Conservation (phyloP, 2,329 filamentous ascomycete species). For the Scedosporium minutisporum region DNA sequence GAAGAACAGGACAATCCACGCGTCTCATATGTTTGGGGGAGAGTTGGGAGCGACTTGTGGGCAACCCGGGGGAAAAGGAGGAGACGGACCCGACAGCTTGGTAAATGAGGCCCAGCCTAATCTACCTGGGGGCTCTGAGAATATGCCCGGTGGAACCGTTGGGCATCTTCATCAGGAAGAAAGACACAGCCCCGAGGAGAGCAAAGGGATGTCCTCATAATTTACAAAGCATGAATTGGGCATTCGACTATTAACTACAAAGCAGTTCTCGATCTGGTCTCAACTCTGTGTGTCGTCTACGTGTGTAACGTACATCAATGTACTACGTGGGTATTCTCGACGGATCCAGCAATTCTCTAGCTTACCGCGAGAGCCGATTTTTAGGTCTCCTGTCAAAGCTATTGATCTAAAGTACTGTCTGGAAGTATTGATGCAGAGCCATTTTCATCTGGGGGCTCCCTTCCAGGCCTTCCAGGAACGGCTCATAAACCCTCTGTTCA, state of each 20-base stretch:
- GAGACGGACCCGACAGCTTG: constrained; percentile 3
- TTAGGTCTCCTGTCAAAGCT: not conserved
- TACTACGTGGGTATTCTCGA: not conserved
- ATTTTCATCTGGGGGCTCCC: too few species aligned
- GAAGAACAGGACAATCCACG: too few species aligned
- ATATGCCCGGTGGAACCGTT: not conserved
- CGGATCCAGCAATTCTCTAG: not conserved
- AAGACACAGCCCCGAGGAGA: not conserved
- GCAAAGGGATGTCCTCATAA: not conserved
- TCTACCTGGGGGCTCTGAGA: not conserved
- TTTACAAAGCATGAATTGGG: not conserved
- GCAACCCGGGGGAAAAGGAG: too few species aligned
- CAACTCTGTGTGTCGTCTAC: too few species aligned
- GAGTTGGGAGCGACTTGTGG: too few species aligned
- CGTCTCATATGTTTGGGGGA: too few species aligned
- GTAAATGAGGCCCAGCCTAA: constrained; percentile 3
- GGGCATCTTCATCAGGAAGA: not conserved
- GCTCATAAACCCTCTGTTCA: too few species aligned
- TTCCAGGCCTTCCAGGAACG: too few species aligned
- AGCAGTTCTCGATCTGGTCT: too few species aligned
- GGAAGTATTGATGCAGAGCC: too few species aligned
- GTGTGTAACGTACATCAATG: too few species aligned
- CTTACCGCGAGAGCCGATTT: not conserved
- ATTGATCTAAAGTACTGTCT: too few species aligned
- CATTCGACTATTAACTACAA: not conserved